A percentile compares a stretch with the other conserved stretches of the same genome.
Conservation (phyloP, 1,139 yeast species). For the Yamadazyma atmosphaerica region DNA sequence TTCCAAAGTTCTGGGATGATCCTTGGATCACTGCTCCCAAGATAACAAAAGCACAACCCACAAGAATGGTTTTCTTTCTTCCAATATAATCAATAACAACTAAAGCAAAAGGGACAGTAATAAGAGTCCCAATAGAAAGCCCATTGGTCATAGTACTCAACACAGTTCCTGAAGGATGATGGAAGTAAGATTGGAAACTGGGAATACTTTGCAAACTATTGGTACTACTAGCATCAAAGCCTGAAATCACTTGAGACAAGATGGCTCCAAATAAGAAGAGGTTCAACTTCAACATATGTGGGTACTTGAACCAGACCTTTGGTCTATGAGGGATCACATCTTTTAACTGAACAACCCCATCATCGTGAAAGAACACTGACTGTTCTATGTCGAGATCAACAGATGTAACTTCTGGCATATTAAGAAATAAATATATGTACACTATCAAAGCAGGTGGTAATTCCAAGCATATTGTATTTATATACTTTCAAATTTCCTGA, state of each 20-base stretch:
- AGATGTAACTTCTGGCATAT: neutral
- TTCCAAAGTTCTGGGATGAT: conserved; percentile 31
- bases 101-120: conserved; percentile 24
- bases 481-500: no score
- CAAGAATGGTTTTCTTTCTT: conserved; percentile 33
- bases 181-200: conserved; percentile 14
- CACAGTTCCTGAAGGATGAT: conserved; percentile 15
- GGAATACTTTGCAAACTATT: conserved; percentile 16
- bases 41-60: conserved; percentile 34
- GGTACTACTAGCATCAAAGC: conserved; percentile 19
- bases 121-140: conserved; percentile 15
- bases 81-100: conserved; percentile 42
- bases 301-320: conserved; percentile 4
- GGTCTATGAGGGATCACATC: conserved; percentile 7
- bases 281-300: conserved; percentile 4
- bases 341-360: neutral
- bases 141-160: conserved; percentile 19
- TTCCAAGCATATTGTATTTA: no score
- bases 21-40: conserved; percentile 44
- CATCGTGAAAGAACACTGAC: neutral
- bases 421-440: no score
- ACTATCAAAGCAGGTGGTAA: no score
- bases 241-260: conserved; percentile 15
- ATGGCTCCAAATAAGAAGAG: conserved; percentile 5
- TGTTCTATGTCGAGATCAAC: neutral